A percentile compares a stretch with the other conserved stretches of the same genome.
Evolutionary conservation across 768 basidiomycete species (phyloP).

Genomic region (Dacryopinax spathularia): DNA sequence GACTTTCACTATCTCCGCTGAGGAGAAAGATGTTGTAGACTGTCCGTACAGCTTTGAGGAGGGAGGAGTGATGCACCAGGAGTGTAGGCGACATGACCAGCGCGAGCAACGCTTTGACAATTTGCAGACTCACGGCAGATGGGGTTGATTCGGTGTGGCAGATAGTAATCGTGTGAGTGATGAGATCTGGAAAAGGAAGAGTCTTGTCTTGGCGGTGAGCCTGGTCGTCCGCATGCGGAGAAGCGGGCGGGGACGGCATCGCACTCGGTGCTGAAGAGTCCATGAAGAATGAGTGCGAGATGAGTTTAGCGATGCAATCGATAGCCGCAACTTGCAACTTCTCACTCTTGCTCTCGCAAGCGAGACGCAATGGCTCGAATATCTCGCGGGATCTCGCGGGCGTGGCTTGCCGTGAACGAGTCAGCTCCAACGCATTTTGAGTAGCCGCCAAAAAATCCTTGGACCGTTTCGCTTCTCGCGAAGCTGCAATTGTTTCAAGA

Average conservation of each 20-base stretch:
- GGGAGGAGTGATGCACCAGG: conserved; percentile 85
- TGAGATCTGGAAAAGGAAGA: conserved; percentile 68
- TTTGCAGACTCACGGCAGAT: conserved; percentile 84
- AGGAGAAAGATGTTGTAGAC: conserved; percentile 97
- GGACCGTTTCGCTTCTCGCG: conserved; percentile 78
- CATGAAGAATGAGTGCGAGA: conserved; percentile 92
- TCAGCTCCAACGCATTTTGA: conserved; percentile 66
- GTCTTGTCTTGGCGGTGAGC: conserved; percentile 25
- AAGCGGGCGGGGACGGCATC: conserved; percentile 20
- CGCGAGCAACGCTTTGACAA: conserved; percentile 86
- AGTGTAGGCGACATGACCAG: conserved; percentile 75
- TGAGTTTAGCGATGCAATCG: conserved; percentile 94
- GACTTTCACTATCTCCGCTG: conserved; percentile 78
- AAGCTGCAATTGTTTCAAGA: conserved; percentile 69
- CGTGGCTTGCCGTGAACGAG: conserved; percentile 58
- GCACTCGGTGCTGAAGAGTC: conserved; percentile 53
- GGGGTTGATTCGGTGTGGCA: conserved; percentile 80
- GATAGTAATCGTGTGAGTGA: conserved; percentile 86
- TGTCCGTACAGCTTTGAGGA: conserved; percentile 90
- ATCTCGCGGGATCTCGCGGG: conserved; percentile 64
- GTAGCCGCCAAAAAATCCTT: conserved; percentile 68
- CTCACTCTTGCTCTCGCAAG: conserved; percentile 88
- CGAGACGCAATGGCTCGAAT: conserved; percentile 88
- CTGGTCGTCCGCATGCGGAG: conserved; percentile 15
- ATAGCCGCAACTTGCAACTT: conserved; percentile 92